Evolutionary conservation across 129 eudicot genomes (phyloP), one percentile per base, ranked within the genome.

Genomic region (Oenanthe sinensis): DNA sequence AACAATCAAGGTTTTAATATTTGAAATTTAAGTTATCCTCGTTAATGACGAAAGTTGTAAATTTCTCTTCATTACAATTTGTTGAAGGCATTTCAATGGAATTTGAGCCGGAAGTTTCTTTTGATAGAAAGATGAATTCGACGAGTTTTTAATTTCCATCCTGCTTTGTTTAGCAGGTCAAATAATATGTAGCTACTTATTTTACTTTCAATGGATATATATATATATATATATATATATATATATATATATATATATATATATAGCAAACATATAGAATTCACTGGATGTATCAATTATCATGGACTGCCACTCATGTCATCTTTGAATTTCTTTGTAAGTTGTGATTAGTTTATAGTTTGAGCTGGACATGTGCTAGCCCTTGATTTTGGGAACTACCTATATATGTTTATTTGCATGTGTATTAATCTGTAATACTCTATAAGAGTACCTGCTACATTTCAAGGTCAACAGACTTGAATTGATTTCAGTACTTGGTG

Each of bases 401-500:
- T 58, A 58, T 58, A 58, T 58, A 58, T n/a, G 26, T 58, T 58
- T 58, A 58, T 22, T 20, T 58, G 28, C 26, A 39, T 71, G 37
- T 19, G 65, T 54, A 49, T 69, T 5, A 30, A 4, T 36, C 12
- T 15, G 30, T 30, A 30, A 33, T 37, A 9, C 11, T 16, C 46
- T 37, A 33, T 37, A 15, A 15, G 37, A 17, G n/a, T 69, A 1
- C 8, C 79, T 50, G 76, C 72, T 2, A 70, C 42, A 36, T 33
- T 79, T 82, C 77, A 77, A 87, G 78, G 90, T 84, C 86, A 82
- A 87, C 84, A 54, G 44, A 79, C 22, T 39, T 52, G 44, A 60
- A 77, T 80, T 84, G 44, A 77, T 77, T 15, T 42, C 24, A 40
- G 46, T 33, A 12, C 37, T 19, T 68, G 74, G 39, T 30, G 22